Conservation (phyloP, 202 grass and related monocot species). For the Schoenoplectus triqueter region DNA sequence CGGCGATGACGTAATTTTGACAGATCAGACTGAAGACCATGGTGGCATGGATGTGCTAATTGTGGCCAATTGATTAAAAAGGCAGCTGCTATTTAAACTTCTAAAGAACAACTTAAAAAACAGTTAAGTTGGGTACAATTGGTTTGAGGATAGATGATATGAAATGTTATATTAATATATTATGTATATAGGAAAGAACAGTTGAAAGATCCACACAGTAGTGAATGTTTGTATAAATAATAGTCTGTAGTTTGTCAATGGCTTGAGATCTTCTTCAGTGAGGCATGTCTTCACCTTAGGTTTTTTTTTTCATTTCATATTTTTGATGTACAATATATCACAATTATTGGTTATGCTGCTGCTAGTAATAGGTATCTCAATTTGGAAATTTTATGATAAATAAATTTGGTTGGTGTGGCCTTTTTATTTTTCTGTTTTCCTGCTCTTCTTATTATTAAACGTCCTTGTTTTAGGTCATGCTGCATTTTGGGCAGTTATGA, state of each 20-base stretch:
- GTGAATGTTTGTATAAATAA: constrained; percentile 18
- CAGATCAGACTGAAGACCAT: constrained; percentile 47
- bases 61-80: constrained; percentile 55
- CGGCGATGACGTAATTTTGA: constrained; percentile 60
- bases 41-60: constrained; percentile 73
- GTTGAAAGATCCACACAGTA: neutral
- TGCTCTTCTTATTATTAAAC: neutral
- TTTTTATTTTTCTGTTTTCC: neutral
- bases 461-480: neutral
- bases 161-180: neutral
- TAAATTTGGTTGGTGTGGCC: neutral
- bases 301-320: neutral
- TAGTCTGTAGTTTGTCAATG: constrained; percentile 27
- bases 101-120: neutral
- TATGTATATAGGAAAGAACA: constrained; percentile 24
- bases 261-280: constrained; percentile 15
- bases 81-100: neutral
- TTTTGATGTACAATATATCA: constrained; percentile 30
- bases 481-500: too few species aligned
- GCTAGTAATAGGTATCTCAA: constrained; percentile 8
- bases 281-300: constrained; percentile 2
- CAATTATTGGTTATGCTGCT: neutral
- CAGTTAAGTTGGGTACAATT: neutral
- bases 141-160: neutral
- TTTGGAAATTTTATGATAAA: neutral